These are phyloP conservation scores for Berberis vulgaris DNA, from an alignment of 164 flowering plant species.

Conservation along the genomic window DNA sequence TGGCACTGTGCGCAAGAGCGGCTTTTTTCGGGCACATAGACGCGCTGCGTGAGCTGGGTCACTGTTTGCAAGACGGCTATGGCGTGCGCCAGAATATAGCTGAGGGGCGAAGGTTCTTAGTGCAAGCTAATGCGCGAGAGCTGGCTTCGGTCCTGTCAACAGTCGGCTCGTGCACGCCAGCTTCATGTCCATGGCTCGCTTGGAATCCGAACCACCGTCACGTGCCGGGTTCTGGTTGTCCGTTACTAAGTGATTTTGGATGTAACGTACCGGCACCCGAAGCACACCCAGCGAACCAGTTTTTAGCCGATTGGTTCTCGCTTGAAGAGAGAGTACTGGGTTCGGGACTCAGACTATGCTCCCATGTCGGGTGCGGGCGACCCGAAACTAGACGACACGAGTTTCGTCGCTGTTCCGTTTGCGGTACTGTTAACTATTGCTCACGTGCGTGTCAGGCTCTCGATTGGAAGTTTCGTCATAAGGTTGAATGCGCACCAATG, in stretches of 20 bases:
- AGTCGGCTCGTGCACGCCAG: slow-evolving; percentile 10
- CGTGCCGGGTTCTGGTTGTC: slow-evolving; percentile 36
- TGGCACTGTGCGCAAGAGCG: slow-evolving; percentile 65
- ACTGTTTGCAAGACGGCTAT: slow-evolving; percentile 81
- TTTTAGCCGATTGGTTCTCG: slow-evolving; percentile 70
- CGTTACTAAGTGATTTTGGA: slow-evolving; percentile 82
- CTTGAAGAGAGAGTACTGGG: slow-evolving; percentile 26
- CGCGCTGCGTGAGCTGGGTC: slow-evolving; percentile 74
- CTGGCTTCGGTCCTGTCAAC: slow-evolving; percentile 33
- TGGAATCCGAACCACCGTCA: slow-evolving; percentile 27
- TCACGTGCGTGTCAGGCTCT: slow-evolving; percentile 95
- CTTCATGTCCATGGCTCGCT: slow-evolving; percentile 29
- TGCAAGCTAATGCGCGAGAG: slow-evolving; percentile 62
- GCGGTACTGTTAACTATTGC: slow-evolving; percentile 84
- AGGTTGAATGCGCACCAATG: slow-evolving; percentile 54
- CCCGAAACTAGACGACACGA: slow-evolving; percentile 85
- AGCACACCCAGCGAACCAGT: slow-evolving; percentile 66
- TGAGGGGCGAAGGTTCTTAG: slow-evolving; percentile 54
- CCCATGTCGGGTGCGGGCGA: slow-evolving; percentile 72
- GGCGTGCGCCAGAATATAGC: slow-evolving; percentile 49
- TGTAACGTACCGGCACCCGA: slow-evolving; percentile 81
- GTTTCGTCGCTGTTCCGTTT: slow-evolving; percentile 84
- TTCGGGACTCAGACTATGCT: slow-evolving; percentile 56
- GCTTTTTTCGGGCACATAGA: slow-evolving; percentile 69
- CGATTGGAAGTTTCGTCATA: slow-evolving; percentile 87